phyloP scores from a whole-genome alignment of 176 grass and related monocot species.

The Avena insularis region DNA sequence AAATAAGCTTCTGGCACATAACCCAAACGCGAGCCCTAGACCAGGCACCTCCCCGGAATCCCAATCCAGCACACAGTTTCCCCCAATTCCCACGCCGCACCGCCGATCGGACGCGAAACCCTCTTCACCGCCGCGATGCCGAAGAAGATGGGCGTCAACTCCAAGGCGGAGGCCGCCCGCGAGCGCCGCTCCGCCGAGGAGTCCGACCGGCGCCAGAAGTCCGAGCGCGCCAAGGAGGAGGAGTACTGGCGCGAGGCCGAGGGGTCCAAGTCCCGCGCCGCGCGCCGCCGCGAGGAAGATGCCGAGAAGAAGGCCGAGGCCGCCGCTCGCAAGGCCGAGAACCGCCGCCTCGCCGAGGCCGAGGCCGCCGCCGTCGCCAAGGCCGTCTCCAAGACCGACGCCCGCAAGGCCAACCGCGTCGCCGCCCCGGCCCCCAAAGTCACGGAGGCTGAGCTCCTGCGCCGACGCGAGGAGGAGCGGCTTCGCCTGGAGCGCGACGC shows the following conservation, averaged over 20 bases:
- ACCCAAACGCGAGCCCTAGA: slow-evolving; percentile 11
- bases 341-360: slow-evolving; percentile 76
- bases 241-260: slow-evolving; percentile 90
- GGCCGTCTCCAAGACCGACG: slow-evolving; percentile 58
- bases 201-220: slow-evolving; percentile 59
- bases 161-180: slow-evolving; percentile 92
- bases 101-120: slow-evolving; percentile 1
- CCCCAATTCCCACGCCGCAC: neutral
- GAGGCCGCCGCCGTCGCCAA: slow-evolving; percentile 50
- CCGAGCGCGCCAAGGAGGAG: slow-evolving; percentile 75
- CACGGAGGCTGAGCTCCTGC: slow-evolving; percentile 83
- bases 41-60: neutral
- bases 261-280: slow-evolving; percentile 84
- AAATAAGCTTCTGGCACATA: neutral
- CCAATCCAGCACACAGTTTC: neutral
- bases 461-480: slow-evolving; percentile 78
- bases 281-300: slow-evolving; percentile 83
- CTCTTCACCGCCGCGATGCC: slow-evolving; percentile 53
- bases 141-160: slow-evolving; percentile 99
- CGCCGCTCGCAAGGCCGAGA: slow-evolving; percentile 77
- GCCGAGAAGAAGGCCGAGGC: slow-evolving; percentile 87
- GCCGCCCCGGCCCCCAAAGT: slow-evolving; percentile 79
- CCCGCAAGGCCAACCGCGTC: slow-evolving; percentile 82
- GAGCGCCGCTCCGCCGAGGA: slow-evolving; percentile 72
- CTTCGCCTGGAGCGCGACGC: slow-evolving; percentile 67